Percentiles rank a stretch among this genome's conserved stretches.
phyloP scores from a whole-genome alignment of 768 basidiomycete genomes.

The Pleurotus tuber-regium region DNA sequence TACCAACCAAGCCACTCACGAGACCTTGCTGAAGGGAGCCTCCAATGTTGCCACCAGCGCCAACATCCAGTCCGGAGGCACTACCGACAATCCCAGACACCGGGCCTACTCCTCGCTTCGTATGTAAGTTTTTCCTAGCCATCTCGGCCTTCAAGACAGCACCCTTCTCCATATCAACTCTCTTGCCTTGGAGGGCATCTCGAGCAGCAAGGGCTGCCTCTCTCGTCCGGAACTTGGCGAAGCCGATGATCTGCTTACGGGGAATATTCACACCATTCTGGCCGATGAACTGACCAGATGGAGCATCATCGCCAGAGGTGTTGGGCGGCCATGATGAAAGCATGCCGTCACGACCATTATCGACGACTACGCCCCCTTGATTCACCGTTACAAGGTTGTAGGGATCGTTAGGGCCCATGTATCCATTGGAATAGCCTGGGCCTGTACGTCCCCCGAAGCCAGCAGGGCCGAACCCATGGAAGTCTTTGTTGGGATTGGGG shows the following conservation, averaged over 20 bases:
- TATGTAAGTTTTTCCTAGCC: conserved; percentile 99
- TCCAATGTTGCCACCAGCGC: not conserved
- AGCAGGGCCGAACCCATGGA: conserved; percentile 60
- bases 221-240: conserved; percentile 90
- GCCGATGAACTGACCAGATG: conserved; percentile 24
- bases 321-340: conserved; percentile 66
- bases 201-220: conserved; percentile 85
- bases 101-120: conserved; percentile 86
- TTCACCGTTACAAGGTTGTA: conserved; percentile 84
- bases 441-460: conserved; percentile 22
- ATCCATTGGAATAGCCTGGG: conserved; percentile 33
- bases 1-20: conserved; percentile 18
- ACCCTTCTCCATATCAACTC: conserved; percentile 92
- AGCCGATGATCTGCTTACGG: conserved; percentile 96
- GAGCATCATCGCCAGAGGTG: conserved; percentile 27
- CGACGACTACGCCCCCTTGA: conserved; percentile 81
- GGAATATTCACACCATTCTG: conserved; percentile 46
- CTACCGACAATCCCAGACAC: conserved; percentile 32
- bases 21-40: conserved; percentile 18
- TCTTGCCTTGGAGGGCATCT: conserved; percentile 83
- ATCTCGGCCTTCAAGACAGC: conserved; percentile 96
- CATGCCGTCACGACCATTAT: conserved; percentile 68
- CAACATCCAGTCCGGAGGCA: not conserved
- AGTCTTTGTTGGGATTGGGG: conserved; percentile 77
- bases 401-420: conserved; percentile 67